A percentile compares a stretch with the other conserved stretches of the same genome.
phyloP scores from a whole-genome alignment of 345 rosid species.

The thale cress (Arabidopsis thaliana) region DNA sequence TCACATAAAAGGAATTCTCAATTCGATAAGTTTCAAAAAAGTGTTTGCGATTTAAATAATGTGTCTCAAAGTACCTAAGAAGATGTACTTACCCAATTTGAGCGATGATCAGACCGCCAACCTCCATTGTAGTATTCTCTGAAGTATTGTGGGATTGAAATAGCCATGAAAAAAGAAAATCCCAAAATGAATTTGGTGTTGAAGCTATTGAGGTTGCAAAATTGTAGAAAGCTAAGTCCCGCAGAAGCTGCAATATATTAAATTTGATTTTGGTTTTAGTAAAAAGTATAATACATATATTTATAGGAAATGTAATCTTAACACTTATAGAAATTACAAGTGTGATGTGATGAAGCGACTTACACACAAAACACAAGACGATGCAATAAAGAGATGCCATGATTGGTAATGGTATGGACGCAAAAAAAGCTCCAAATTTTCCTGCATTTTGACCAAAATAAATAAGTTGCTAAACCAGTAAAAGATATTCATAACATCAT shows the following conservation, averaged over 20 bases:
- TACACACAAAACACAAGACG: slow-evolving; percentile 65
- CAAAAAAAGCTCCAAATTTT: slow-evolving; percentile 71
- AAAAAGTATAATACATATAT: neutral
- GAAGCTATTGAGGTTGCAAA: slow-evolving; percentile 67
- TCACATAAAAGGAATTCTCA: neutral
- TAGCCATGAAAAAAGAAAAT: slow-evolving; percentile 63
- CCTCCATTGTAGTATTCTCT: slow-evolving; percentile 56
- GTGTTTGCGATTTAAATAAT: neutral
- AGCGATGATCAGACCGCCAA: slow-evolving; percentile 42
- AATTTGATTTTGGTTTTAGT: neutral
- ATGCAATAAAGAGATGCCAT: slow-evolving; percentile 62
- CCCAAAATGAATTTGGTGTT: slow-evolving; percentile 61
- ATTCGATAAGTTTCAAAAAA: neutral
- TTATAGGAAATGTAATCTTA: neutral
- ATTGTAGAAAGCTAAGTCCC: slow-evolving; percentile 62
- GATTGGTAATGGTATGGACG: slow-evolving; percentile 70
- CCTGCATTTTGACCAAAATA: slow-evolving; percentile 47
- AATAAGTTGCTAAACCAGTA: neutral
- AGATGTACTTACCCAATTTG: slow-evolving; percentile 50
- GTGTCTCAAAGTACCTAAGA: slow-evolving; percentile 1
- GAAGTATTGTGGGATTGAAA: slow-evolving; percentile 65
- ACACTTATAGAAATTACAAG: neutral
- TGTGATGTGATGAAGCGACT: slow-evolving; percentile 33
- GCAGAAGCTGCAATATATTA: slow-evolving; percentile 52
- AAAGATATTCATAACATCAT: neutral